These are phyloP conservation scores for Diaporthe sp. DNA, from an alignment of 2,329 filamentous ascomycete genomes.

Conservation along the genomic window DNA sequence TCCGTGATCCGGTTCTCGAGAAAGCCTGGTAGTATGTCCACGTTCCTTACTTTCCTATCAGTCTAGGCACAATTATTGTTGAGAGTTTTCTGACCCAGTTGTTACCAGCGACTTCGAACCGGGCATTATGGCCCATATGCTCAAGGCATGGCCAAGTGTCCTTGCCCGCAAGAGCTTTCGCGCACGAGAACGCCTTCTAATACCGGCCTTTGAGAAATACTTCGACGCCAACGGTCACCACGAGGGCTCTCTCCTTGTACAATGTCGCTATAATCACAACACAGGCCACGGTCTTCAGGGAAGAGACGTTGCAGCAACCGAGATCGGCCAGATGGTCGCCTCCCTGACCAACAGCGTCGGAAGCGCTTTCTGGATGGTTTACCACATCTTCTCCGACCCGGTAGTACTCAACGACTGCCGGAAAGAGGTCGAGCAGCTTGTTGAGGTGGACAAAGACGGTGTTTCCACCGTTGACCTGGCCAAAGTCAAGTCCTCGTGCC, in stretches of 20 bases:
- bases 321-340: constrained; percentile 52
- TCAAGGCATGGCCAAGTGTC: constrained; percentile 1
- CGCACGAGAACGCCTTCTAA: constrained; percentile 14
- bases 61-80: no score
- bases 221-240: neutral
- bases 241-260: constrained; percentile 8
- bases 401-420: constrained; percentile 47
- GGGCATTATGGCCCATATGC: neutral
- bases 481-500: constrained; percentile 49
- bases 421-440: constrained; percentile 21
- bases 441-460: neutral
- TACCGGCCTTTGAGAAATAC: constrained; percentile 16
- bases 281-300: constrained; percentile 45
- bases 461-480: constrained; percentile 44
- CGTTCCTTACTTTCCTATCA: no score
- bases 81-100: neutral
- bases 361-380: constrained; percentile 54
- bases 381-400: constrained; percentile 51
- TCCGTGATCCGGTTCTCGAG: constrained; percentile 2
- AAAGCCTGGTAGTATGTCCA: constrained; percentile 13
- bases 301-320: constrained; percentile 51
- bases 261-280: constrained; percentile 41
- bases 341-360: constrained; percentile 53
- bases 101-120: constrained; percentile 8
- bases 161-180: neutral